Evolutionary conservation across 345 rosid genomes (phyloP).

Genomic region (Adansonia digitata): DNA sequence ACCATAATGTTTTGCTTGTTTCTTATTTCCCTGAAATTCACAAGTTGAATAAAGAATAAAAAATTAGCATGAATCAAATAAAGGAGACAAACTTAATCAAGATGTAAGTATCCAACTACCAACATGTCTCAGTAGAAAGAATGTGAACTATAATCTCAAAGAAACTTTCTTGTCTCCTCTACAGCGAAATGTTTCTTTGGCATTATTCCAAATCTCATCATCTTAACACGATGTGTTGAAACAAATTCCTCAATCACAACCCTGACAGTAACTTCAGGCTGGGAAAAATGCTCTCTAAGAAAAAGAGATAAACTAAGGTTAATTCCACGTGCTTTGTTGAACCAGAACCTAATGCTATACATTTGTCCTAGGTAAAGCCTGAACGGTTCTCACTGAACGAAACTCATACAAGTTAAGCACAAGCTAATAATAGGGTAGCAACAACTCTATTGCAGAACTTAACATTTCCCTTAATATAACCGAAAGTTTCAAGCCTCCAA

Average conservation of each 20-base stretch:
- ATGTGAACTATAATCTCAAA: neutral
- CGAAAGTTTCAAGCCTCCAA: neutral
- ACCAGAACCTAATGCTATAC: neutral
- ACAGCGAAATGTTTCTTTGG: neutral
- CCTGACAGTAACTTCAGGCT: neutral
- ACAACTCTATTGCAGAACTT: neutral
- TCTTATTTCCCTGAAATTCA: neutral
- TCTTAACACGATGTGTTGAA: neutral
- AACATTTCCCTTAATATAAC: neutral
- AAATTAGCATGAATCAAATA: neutral
- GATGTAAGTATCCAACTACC: neutral
- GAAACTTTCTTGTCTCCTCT: neutral
- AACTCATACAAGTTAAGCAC: neutral
- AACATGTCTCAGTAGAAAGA: neutral
- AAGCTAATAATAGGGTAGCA: neutral
- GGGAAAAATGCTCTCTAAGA: neutral
- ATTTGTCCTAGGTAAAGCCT: neutral
- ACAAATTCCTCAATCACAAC: neutral
- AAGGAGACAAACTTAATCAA: neutral
- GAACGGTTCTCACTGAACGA: neutral
- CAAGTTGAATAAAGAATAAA: neutral
- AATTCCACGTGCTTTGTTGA: neutral
- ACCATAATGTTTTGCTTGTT: constrained; percentile 44
- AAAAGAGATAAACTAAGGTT: neutral
- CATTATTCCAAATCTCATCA: neutral